phyloP scores from a whole-genome alignment of 176 grass and related monocot genomes.

The Triticum monococcum region DNA sequence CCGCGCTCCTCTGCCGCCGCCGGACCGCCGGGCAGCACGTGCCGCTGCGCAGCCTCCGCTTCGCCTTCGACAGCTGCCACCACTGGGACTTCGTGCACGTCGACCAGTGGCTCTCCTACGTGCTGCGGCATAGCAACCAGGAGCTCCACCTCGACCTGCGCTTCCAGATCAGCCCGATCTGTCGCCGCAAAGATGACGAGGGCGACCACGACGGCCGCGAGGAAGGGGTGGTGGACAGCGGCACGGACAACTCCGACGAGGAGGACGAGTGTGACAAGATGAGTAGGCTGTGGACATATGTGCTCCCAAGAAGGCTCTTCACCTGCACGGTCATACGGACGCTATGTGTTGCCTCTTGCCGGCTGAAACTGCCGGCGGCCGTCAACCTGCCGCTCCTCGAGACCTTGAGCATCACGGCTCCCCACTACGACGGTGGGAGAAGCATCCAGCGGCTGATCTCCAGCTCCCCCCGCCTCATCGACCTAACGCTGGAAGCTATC shows the following conservation, averaged over 20 bases:
- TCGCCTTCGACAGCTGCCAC: neutral
- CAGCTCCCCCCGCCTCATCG: neutral
- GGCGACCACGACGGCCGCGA: neutral
- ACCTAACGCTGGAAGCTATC: neutral
- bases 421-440: neutral
- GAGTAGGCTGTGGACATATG: neutral
- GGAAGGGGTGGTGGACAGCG: neutral
- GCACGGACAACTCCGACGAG: neutral
- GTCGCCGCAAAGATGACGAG: neutral
- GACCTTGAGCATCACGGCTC: neutral
- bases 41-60: neutral
- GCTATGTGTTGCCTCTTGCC: neutral
- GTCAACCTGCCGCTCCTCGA: neutral
- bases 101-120: neutral
- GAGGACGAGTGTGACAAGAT: neutral
- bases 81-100: neutral
- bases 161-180: neutral
- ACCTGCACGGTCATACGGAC: neutral
- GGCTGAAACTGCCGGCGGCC: neutral
- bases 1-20: neutral
- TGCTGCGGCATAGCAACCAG: neutral
- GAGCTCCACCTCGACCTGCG: constrained; percentile 15
- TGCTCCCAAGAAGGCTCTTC: neutral
- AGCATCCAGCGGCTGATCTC: neutral
- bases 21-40: neutral